phyloP scores from a whole-genome alignment of 2,329 filamentous ascomycete species.

The Cytospora chrysosperma region DNA sequence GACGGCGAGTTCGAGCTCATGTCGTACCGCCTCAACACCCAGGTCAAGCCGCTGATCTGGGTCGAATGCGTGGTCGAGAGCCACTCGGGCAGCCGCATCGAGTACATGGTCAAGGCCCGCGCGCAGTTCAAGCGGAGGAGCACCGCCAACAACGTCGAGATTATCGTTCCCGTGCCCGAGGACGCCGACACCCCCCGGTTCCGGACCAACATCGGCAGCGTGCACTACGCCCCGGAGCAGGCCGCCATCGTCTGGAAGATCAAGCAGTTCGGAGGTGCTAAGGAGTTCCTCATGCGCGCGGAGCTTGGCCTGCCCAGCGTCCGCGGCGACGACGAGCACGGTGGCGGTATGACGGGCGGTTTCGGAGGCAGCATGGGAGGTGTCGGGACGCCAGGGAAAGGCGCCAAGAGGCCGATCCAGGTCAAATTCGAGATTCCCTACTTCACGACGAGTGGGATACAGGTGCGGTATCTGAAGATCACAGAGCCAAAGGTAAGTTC shows the following conservation, averaged over 20 bases:
- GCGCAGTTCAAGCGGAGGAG: constrained; percentile 97
- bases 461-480: constrained; percentile 98
- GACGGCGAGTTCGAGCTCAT: constrained; percentile 99
- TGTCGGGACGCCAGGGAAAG: constrained; percentile 73
- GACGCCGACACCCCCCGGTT: constrained; percentile 96
- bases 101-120: constrained; percentile 98
- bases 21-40: constrained; percentile 97
- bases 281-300: constrained; percentile 98
- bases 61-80: constrained; percentile 97
- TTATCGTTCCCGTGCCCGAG: constrained; percentile 93
- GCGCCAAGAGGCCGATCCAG: constrained; percentile 89
- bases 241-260: constrained; percentile 99
- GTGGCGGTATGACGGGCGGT: constrained; percentile 95
- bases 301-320: constrained; percentile 93
- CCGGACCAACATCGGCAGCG: constrained; percentile 93
- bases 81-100: constrained; percentile 90
- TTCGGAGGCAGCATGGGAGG: constrained; percentile 98
- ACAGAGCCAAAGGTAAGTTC: constrained; percentile 91
- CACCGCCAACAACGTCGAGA: constrained; percentile 98
- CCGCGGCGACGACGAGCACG: constrained; percentile 90
- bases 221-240: constrained; percentile 97
- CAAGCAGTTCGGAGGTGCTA: constrained; percentile 97
- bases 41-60: constrained; percentile 98
- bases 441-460: constrained; percentile 98
- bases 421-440: constrained; percentile 99